Base-by-base conservation (phyloP, 2,329 filamentous ascomycete species). In the Drechslerella dactyloides region DNA sequence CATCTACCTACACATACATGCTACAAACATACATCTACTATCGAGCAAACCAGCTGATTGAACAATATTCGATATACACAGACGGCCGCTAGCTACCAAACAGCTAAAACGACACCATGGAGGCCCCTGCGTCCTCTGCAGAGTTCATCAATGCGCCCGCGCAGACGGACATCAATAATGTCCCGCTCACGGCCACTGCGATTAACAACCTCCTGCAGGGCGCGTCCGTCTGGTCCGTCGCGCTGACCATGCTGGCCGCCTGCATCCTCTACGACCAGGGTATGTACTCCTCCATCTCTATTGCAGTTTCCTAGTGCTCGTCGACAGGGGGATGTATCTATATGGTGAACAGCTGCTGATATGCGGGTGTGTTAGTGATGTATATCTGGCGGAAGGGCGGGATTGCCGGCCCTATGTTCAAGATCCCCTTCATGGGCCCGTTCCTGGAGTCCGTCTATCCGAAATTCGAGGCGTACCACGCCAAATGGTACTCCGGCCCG, bases 401-500 rank as follows among this genome's bases (percentile, higher is more conserved):
- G 24, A 93, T 94, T 77, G 86, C 85, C 57, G 90, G 90, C 42
- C 90, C 90, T 27, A 76, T 84, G 50, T 89, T 85, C 84, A 94
- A 94, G 81, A 83, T 89, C 68, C 90, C 90, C 46, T 93, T 94
- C 78, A 92, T 97, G 80, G 94, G 94, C n/a, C 93, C 94, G 3
- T 97, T 99, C 81, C 84, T 97, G 65, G 84, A 97, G 78, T 96
- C 92, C 27, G 84, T 97, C 77, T 88, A 96, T 80, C 94, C 94
- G 66, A 91, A 93, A 78, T 97, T 97, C 79, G 87, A 89, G 73
- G 86, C 93, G 78, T 99, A 99, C 82, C 85, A 93, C 80, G 88
- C 85, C 73, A 97, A 97, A 84, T 99, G 94, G 94, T 81, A 85
- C 77, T 96, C 91, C 78, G 94, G 90, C 52, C 89, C 90, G 53